Conservation (phyloP, 805 yeast genomes). For the Candida ipomoeae region DNA sequence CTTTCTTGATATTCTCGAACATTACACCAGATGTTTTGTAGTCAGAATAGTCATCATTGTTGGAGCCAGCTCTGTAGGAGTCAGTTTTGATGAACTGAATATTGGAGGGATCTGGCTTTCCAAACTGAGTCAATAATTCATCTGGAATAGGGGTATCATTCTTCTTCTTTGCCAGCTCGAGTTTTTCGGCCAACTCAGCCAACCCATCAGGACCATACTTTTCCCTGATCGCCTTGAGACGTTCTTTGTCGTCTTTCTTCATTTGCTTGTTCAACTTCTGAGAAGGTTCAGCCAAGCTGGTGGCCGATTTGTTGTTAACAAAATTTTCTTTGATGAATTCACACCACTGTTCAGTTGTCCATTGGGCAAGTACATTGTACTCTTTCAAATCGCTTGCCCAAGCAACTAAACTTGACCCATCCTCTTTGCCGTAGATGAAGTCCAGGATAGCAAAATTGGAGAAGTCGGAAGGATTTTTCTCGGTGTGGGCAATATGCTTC, state of each 20-base stretch:
- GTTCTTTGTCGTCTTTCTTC: slow-evolving; percentile 48
- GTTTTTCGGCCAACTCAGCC: slow-evolving; percentile 41
- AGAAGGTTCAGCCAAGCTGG: slow-evolving; percentile 73
- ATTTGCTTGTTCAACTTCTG: slow-evolving; percentile 47
- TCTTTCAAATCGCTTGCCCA: slow-evolving; percentile 56
- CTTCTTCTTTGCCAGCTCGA: slow-evolving; percentile 58
- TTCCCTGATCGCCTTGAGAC: slow-evolving; percentile 46
- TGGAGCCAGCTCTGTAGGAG: slow-evolving; percentile 56
- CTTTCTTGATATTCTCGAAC: slow-evolving; percentile 15
- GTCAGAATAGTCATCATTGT: slow-evolving; percentile 33
- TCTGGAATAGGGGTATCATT: slow-evolving; percentile 81
- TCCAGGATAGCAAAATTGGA: slow-evolving; percentile 69
- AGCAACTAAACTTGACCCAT: slow-evolving; percentile 53
- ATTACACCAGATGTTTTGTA: slow-evolving; percentile 25
- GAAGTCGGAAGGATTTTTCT: slow-evolving; percentile 57
- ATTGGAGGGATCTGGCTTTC: slow-evolving; percentile 68
- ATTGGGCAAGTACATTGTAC: slow-evolving; percentile 51
- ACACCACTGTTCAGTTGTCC: slow-evolving; percentile 72
- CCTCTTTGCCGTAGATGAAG: slow-evolving; percentile 70
- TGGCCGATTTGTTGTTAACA: slow-evolving; percentile 57
- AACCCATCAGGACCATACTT: slow-evolving; percentile 61
- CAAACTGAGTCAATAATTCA: slow-evolving; percentile 55
- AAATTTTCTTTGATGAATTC: slow-evolving; percentile 48
- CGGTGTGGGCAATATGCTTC: slow-evolving; percentile 57
- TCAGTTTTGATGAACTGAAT: slow-evolving; percentile 68